Base-by-base conservation (phyloP, 2,329 filamentous ascomycete genomes). In the Teratosphaeria pseudoeucalypti region DNA sequence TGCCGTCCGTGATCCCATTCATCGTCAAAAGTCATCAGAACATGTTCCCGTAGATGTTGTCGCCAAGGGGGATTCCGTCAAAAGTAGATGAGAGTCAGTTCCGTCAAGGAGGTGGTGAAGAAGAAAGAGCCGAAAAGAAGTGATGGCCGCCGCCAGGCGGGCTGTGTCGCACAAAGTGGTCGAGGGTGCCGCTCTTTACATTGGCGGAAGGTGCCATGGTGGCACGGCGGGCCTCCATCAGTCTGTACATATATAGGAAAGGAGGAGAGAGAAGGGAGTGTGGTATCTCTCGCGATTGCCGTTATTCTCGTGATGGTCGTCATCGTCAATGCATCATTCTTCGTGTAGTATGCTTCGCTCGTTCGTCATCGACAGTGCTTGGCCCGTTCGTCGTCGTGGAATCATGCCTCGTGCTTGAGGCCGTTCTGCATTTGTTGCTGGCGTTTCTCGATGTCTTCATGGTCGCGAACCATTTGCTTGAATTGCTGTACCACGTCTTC, bases 401-500 rank as follows among this genome's bases (percentile, higher is more conserved):
- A 53, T 56, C 59, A 57, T 54, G 47, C 29, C 54, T 62, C 58
- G 53, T 19, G 37, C 43, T 59, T 55, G 49, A 60, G 56, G 34
- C 23, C 34, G 12, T 47, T 34, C 32, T 60, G 55, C 11, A 61
- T 61, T 39, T 63, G 61, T 47, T 66, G 61, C 37, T 68, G 67
- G 23, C 66, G 65, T 5, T 62, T 52, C 39, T 72, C 70, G 55
- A 69, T 65, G 34, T 69, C 64, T 10, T 67, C 63, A 32, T 68
- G 66, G 53, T 94, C 88, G 64, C 88, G 85, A 67, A 96, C 88
- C 83, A 95, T 91, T 75, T 90, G 89, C 69, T 89, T 89, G 78
- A 97, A 97, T 73, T 92, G 90, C 67, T 86, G 85, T 58, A 99
- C 90, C 55, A 97, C 91, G 65, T 97, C 91, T 67, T 85, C 83